These are phyloP conservation scores for Tagetes erecta DNA, from an alignment of 129 eudicot genomes.

Conservation along the genomic window DNA sequence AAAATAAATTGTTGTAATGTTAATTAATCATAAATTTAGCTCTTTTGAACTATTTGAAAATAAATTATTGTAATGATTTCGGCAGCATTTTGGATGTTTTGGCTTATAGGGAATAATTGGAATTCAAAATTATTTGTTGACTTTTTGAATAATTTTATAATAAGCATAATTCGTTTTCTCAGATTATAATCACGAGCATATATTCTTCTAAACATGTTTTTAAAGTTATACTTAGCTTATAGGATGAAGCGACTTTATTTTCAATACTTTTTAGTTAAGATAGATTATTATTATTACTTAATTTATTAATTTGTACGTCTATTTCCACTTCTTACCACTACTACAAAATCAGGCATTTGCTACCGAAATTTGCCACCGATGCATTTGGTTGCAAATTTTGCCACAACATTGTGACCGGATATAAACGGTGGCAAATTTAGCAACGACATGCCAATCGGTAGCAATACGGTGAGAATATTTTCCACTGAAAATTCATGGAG, in stretches of 20 bases:
- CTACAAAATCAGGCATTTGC: too few relatives aligned
- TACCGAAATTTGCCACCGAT: too few relatives aligned
- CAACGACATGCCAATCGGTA: too few relatives aligned
- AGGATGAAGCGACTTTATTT: slow-evolving; percentile 1
- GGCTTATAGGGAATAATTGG: background rate
- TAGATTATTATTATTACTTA: too few relatives aligned
- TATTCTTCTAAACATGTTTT: slow-evolving; percentile 4
- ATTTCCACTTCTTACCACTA: too few relatives aligned
- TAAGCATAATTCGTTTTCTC: background rate
- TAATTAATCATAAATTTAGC: background rate
- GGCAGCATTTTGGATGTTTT: background rate
- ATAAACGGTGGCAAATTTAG: too few relatives aligned
- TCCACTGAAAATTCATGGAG: too few relatives aligned
- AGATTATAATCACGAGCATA: background rate
- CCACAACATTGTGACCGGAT: too few relatives aligned
- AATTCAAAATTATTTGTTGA: background rate
- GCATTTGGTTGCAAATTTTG: too few relatives aligned
- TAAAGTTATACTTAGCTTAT: background rate
- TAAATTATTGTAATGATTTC: background rate
- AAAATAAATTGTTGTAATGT: too few relatives aligned
- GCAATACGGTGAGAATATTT: too few relatives aligned
- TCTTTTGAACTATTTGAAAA: background rate
- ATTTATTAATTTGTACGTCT: too few relatives aligned
- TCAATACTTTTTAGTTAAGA: background rate
- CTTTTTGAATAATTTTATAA: slow-evolving; percentile 8